Evolutionary conservation across 805 yeast species (phyloP), one percentile per base, ranked within the genome.

Genomic region (Ogataea saltuana): DNA sequence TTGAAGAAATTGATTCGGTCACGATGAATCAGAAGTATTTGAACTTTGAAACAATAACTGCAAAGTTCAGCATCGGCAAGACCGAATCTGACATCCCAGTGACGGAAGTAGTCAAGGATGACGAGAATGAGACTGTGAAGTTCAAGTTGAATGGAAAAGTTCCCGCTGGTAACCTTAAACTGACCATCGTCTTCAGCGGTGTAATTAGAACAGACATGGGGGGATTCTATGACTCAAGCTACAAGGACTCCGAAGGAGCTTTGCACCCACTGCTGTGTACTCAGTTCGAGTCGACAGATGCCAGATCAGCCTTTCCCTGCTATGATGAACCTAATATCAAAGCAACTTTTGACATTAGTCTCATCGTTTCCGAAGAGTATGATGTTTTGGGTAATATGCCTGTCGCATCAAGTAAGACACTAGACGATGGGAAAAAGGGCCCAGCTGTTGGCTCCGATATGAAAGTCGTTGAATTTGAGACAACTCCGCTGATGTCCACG

Each of bases 201-300:
- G 53, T 51, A n/a, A 68, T 78, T 50, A 76, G 76, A 57, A 68
- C 70, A 16, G 78, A 78, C 51, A 76, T 78, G 81, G 74, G 75
- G 4, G 82, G 81, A 3, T 75, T 78, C 58, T 78, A 77, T 60
- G 64, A 70, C 40, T 74, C 81, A 6, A 61, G 63, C 25, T 75
- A 75, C 51, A 50, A 54, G 19, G 72, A 70, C 42, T 42, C 45
- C 6, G 49, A 65, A 9, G 76, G 70, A 4, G 58, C 51, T 18
- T 57, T 58, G 9, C 67, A 70, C 43, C 51, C 55, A 35, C 70
- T 76, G 68, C 63, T 74, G 9, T 68, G 76, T 15, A 78, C 83
- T 9, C 83, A 78, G 53, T 76, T 78, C 44, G 83, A 78, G 59
- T 77, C 82, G 18, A 74, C 80, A 3, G 81, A 76, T 53, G 81